phyloP scores from a whole-genome alignment of 371 early-diverging fungal species.

The Cokeromyces recurvatus region DNA sequence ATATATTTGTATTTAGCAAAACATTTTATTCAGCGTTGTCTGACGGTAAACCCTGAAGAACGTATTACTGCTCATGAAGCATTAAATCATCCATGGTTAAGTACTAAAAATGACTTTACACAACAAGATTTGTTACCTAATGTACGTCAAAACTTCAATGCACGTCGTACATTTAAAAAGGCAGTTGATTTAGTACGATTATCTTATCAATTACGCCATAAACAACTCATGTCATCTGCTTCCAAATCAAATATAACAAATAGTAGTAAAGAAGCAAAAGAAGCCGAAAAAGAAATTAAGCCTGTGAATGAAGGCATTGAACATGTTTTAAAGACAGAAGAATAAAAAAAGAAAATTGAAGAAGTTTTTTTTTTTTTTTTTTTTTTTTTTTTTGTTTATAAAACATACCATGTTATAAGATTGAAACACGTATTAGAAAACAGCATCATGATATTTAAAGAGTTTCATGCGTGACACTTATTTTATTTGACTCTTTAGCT shows the following conservation, averaged over 20 bases:
- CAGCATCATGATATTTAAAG: too few relatives aligned
- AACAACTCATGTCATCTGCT: constrained; percentile 16
- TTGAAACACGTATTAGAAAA: too few relatives aligned
- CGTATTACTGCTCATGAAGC: constrained; percentile 60
- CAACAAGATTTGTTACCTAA: constrained; percentile 59
- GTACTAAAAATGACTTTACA: constrained; percentile 11
- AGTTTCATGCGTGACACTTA: too few relatives aligned
- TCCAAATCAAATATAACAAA: constrained; percentile 3
- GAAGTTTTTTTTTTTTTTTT: neutral
- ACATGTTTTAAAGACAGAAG: constrained; percentile 9
- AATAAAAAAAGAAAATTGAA: neutral
- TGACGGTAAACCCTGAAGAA: constrained; percentile 37
- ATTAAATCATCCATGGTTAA: constrained; percentile 58
- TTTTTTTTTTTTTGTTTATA: too few relatives aligned
- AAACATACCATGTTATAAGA: too few relatives aligned
- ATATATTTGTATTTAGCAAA: constrained; percentile 51
- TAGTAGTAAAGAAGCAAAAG: neutral
- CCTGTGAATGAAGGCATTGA: constrained; percentile 10
- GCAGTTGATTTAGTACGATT: constrained; percentile 57
- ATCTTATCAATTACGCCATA: constrained; percentile 35
- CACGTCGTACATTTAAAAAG: constrained; percentile 64
- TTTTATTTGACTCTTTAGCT: too few relatives aligned
- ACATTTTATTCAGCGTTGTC: constrained; percentile 61
- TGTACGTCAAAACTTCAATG: constrained; percentile 77
- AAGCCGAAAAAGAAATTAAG: constrained; percentile 2